Percentiles rank a stretch among this genome's conserved stretches.
These are phyloP conservation scores for Pichia gijzeniarum DNA, from an alignment of 805 yeast species.

Conservation along the genomic window DNA sequence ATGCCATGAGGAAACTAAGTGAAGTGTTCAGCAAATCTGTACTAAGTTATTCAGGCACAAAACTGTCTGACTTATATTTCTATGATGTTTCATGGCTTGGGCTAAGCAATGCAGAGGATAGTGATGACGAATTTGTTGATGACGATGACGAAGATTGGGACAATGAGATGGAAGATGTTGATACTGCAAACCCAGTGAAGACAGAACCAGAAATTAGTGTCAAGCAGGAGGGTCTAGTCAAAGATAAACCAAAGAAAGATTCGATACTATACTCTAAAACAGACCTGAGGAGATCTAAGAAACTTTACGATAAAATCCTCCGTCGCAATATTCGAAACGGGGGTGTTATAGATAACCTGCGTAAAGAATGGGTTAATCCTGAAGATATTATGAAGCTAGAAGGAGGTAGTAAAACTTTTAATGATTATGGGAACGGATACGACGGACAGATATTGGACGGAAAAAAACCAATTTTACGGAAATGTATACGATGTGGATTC, in stretches of 20 bases:
- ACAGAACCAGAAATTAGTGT: no score
- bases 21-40: slow-evolving; percentile 39
- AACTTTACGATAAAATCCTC: slow-evolving; percentile 17
- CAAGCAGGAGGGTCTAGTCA: no score
- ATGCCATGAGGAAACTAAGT: slow-evolving; percentile 38
- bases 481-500: slow-evolving; percentile 31
- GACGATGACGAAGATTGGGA: background rate
- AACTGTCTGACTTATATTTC: slow-evolving; percentile 50
- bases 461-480: slow-evolving; percentile 19
- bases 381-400: slow-evolving; percentile 16
- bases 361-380: slow-evolving; percentile 28
- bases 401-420: background rate
- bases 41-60: slow-evolving; percentile 36
- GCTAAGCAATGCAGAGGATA: slow-evolving; percentile 21
- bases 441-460: background rate
- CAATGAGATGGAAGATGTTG: background rate
- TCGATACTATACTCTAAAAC: slow-evolving; percentile 1
- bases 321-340: slow-evolving; percentile 22
- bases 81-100: slow-evolving; percentile 64
- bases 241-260: background rate
- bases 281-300: slow-evolving; percentile 8
- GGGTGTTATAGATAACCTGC: slow-evolving; percentile 27
- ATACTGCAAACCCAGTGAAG: no score
- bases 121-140: slow-evolving; percentile 1
- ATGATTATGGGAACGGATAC: no score